Evolutionary conservation across 139 green algal genomes (phyloP).

Genomic region (Chlorella sorokiniana): DNA sequence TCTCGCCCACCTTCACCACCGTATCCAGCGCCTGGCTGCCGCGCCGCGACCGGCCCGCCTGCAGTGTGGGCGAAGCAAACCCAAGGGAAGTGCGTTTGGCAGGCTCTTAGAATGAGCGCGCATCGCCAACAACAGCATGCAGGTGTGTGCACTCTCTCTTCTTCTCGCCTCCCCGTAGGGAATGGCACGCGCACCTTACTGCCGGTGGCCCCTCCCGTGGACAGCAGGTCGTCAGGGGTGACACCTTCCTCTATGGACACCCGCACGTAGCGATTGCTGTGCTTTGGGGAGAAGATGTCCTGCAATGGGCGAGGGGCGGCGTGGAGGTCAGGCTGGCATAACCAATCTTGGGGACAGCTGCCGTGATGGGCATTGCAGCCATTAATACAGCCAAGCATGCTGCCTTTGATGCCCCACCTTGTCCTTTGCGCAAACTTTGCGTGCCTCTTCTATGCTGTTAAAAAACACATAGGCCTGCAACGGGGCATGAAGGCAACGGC

Average conservation of each 20-base stretch:
- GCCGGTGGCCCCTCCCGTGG: neutral
- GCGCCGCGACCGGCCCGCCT: neutral
- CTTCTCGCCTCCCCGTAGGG: neutral
- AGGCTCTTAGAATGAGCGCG: too few species aligned
- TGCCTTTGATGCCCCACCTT: slow-evolving; percentile 8
- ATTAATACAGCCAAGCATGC: too few species aligned
- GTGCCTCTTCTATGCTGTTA: slow-evolving; percentile 57
- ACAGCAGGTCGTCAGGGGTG: slow-evolving; percentile 63
- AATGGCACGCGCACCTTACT: slow-evolving; percentile 11
- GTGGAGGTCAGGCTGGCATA: neutral
- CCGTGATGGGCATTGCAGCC: too few species aligned
- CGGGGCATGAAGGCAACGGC: neutral
- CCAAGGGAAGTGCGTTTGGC: too few species aligned
- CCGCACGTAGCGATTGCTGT: slow-evolving; percentile 74
- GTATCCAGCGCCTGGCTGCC: neutral
- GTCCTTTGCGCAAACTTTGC: slow-evolving; percentile 68
- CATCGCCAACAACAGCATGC: too few species aligned
- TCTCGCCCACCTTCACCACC: slow-evolving; percentile 10
- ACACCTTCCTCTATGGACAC: slow-evolving; percentile 69
- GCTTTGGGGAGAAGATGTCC: slow-evolving; percentile 75
- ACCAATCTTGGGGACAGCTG: neutral
- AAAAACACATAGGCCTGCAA: slow-evolving; percentile 75
- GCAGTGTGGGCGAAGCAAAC: too few species aligned
- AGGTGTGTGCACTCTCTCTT: neutral
- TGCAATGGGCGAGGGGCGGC: neutral